Evolutionary conservation across 108 stramenopile species (phyloP).

Genomic region (Aurantiochytrium sp.): DNA sequence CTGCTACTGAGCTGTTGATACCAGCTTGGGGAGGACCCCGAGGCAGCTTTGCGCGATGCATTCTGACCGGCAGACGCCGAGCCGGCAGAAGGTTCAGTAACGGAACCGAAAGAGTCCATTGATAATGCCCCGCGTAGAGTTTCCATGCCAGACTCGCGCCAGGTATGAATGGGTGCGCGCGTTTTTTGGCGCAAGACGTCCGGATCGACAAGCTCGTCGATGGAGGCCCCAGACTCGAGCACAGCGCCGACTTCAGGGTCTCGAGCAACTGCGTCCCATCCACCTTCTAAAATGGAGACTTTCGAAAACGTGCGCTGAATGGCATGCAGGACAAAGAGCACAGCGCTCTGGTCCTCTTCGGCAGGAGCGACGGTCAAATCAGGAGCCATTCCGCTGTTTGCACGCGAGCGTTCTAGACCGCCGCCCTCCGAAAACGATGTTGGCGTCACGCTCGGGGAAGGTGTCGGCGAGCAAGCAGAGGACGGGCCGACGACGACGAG

Average conservation of each 20-base stretch:
- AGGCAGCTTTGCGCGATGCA: not conserved
- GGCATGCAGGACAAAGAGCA: not conserved
- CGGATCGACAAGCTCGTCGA: not conserved
- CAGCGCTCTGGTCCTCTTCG: not conserved
- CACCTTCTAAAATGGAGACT: not conserved
- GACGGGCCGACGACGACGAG: not conserved
- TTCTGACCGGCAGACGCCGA: not conserved
- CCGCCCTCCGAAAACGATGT: not conserved
- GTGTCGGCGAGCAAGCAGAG: not conserved
- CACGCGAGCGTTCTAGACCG: not conserved
- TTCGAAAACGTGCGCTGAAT: not conserved
- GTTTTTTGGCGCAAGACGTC: not conserved
- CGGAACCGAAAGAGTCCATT: not conserved
- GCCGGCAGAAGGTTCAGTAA: not conserved
- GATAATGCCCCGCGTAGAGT: not conserved
- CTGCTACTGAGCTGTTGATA: not conserved
- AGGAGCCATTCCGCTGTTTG: not conserved
- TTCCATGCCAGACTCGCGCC: not conserved
- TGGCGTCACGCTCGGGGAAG: not conserved
- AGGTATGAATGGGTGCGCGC: not conserved
- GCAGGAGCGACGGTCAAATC: not conserved
- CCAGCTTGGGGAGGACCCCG: not conserved
- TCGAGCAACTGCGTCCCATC: not conserved
- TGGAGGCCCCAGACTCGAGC: not conserved
- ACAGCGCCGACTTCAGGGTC: not conserved